Evolutionary conservation across 1,284 basidiomycete species (phyloP).

Genomic region (Sporisorium reilianum): DNA sequence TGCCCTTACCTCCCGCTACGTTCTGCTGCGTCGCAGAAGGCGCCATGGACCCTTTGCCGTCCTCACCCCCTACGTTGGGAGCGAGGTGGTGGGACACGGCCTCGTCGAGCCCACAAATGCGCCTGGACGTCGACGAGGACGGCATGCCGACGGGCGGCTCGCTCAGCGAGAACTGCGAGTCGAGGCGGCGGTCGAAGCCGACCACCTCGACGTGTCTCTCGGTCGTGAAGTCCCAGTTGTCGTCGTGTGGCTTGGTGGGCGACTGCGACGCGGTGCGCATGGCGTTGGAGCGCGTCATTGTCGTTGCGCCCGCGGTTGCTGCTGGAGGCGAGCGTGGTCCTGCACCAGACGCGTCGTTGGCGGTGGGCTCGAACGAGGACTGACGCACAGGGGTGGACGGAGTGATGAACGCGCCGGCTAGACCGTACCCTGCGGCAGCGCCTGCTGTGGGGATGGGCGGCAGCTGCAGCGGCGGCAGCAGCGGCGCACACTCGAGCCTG

Average conservation of each 20-base stretch:
- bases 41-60: too few species aligned
- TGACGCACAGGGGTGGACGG: conserved; percentile 12
- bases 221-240: conserved; percentile 27
- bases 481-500: conserved; percentile 9
- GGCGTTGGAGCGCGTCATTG: conserved; percentile 15
- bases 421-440: conserved; percentile 14
- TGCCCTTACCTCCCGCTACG: not conserved
- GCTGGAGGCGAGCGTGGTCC: too few species aligned
- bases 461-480: conserved; percentile 32
- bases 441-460: conserved; percentile 5
- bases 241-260: conserved; percentile 13
- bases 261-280: conserved; percentile 14
- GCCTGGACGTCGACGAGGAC: conserved; percentile 20
- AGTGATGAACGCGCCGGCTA: conserved; percentile 25
- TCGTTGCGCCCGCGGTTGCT: not conserved
- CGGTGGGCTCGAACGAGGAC: conserved; percentile 12
- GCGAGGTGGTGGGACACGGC: conserved; percentile 22
- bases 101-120: conserved; percentile 19
- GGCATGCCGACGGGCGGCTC: conserved; percentile 12
- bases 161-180: conserved; percentile 30
- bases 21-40: not conserved
- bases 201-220: conserved; percentile 15
- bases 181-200: conserved; percentile 11
- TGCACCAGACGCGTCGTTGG: not conserved
- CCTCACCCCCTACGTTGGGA: not conserved